phyloP scores from a whole-genome alignment of 257 asterid species.

The Ballota nigra region DNA sequence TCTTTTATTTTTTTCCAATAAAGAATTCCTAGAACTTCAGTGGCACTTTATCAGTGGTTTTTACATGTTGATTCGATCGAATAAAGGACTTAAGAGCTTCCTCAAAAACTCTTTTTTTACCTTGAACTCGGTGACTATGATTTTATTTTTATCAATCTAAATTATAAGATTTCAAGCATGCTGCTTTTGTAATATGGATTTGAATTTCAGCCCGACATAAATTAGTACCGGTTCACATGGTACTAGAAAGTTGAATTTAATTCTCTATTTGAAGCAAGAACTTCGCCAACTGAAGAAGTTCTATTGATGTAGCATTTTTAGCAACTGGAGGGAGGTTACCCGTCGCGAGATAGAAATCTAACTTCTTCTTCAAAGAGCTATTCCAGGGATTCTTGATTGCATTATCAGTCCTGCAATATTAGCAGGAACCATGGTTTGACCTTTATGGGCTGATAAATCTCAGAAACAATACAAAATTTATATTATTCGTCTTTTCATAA shows the following conservation, averaged over 20 bases:
- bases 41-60: too few species aligned
- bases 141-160: too few species aligned
- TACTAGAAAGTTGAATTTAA: constrained; percentile 34
- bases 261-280: constrained; percentile 36
- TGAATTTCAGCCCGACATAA: constrained; percentile 35
- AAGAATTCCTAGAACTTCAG: too few species aligned
- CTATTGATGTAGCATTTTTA: constrained; percentile 38
- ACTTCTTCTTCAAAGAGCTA: constrained; percentile 91
- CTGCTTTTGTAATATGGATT: too few species aligned
- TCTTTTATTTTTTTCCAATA: too few species aligned
- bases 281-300: constrained; percentile 35
- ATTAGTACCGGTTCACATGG: constrained; percentile 49
- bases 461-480: not conserved
- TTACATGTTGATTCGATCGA: too few species aligned
- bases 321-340: constrained; percentile 82
- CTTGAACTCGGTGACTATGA: too few species aligned
- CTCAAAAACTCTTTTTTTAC: too few species aligned
- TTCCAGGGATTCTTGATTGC: constrained; percentile 99
- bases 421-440: not conserved
- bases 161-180: too few species aligned
- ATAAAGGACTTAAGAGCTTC: too few species aligned
- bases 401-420: constrained; percentile 82
- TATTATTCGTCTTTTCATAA: not conserved
- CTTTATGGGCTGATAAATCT: not conserved
- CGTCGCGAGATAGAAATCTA: constrained; percentile 83